Evolutionary conservation across 2,329 filamentous ascomycete species (phyloP), one percentile per base, ranked within the genome.

Genomic region (Metarhizium humberi): DNA sequence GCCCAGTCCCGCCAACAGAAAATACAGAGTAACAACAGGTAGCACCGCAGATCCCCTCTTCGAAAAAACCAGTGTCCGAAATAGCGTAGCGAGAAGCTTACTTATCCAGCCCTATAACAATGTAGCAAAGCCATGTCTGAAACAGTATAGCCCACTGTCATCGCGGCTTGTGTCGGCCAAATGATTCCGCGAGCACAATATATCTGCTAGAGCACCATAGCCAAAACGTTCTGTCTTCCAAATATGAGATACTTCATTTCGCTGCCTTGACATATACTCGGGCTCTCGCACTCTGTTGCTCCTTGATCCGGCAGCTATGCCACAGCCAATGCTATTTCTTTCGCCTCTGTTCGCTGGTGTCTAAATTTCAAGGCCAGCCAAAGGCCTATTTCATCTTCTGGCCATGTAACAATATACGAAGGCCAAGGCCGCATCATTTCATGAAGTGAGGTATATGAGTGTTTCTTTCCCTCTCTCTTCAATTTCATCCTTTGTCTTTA

Each of bases 211-310:
- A 48, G 45, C 20, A 29, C 25, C 45, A 68, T 48, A 48, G 20
- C 45, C 45, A 48, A 48, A 48, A 48, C 45, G 45, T 48, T 66
- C 61, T 66, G 64, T 63, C 59, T 60, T 59, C 63, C 61, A 63
- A 63, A 48, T 48, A 30, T 20, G 30, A 48, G 25, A 48, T 48
- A 30, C 45, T 48, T 20, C 45, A 48, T 29, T 30, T 48, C 11
- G 20, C 25, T 20, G 16, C 20, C 45, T 48, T 48, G 20, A 48
- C 25, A 48, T 48, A 30, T 48, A 30, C 45, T 48, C 18, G 45
- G 14, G 18, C 46, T 45, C 47, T 51, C 38, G 13, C 13, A 40
- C 38, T 48, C 52, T 48, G 11, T 46, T 30, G 30, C 50, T 52
- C 18, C 6, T 48, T 34, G 29, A 46, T 48, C 45, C 36, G 43